phyloP scores from a whole-genome alignment of 2,329 filamentous ascomycete genomes.

The Cladosporium sp. region DNA sequence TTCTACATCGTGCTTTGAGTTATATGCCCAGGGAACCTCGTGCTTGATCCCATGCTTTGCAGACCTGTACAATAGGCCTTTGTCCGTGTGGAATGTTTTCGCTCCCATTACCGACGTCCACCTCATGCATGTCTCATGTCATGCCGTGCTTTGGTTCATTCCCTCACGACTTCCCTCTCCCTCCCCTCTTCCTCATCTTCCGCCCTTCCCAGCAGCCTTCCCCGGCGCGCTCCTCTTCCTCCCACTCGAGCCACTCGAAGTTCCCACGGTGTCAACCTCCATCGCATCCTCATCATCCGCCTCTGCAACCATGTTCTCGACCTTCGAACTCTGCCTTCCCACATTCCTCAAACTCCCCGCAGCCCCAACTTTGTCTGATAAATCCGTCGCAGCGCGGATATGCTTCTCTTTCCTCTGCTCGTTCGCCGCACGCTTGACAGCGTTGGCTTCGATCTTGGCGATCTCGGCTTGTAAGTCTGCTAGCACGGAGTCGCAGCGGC shows the following conservation, averaged over 20 bases:
- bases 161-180: not conserved
- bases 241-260: not conserved
- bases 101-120: too few species aligned
- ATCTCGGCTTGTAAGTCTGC: slow-evolving; percentile 73
- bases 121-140: too few species aligned
- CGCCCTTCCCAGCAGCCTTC: slow-evolving; percentile 6
- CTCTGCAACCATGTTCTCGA: slow-evolving; percentile 12
- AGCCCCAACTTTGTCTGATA: slow-evolving; percentile 17
- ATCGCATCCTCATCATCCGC: slow-evolving; percentile 29
- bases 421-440: slow-evolving; percentile 38
- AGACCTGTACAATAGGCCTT: too few species aligned
- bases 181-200: not conserved
- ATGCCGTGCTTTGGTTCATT: too few species aligned
- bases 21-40: too few species aligned
- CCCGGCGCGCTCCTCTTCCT: slow-evolving; percentile 14
- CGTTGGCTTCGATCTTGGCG: slow-evolving; percentile 53
- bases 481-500: slow-evolving; percentile 71
- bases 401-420: slow-evolving; percentile 40
- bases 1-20: too few species aligned
- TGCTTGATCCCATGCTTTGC: too few species aligned
- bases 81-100: too few species aligned
- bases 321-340: slow-evolving; percentile 13
- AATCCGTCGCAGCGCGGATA: slow-evolving; percentile 30
- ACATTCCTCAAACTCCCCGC: slow-evolving; percentile 13
- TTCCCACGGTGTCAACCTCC: slow-evolving; percentile 28